Conservation (phyloP, 2,329 filamentous ascomycete species). For the Nemania abortiva region DNA sequence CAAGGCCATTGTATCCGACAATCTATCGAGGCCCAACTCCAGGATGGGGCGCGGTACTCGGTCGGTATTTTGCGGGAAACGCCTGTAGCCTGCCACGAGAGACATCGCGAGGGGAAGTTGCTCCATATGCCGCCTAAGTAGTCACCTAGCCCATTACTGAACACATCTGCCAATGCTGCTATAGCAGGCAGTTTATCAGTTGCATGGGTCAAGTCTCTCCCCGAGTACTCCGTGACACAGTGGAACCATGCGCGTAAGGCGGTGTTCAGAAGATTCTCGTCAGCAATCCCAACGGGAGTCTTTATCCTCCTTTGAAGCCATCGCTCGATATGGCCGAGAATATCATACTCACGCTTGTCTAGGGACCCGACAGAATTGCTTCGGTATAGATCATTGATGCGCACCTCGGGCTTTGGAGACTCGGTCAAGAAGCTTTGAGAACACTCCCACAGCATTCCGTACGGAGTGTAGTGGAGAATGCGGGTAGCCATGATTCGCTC, state of each 20-base stretch:
- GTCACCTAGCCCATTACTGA: not conserved
- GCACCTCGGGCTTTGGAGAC: constrained; percentile 2
- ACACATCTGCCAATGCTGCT: constrained; percentile 6
- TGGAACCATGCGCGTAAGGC: constrained; percentile 2
- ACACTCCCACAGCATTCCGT: constrained; percentile 18
- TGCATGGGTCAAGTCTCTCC: constrained; percentile 7
- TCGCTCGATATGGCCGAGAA: constrained; percentile 1
- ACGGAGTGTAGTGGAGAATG: constrained; percentile 14
- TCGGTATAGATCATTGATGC: constrained; percentile 4
- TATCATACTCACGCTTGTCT: constrained; percentile 6
- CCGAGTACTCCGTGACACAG: constrained; percentile 10
- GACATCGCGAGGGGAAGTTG: not conserved
- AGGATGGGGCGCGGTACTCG: constrained; percentile 9
- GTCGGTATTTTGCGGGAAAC: not conserved
- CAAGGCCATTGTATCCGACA: constrained; percentile 1
- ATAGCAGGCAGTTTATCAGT: constrained; percentile 8
- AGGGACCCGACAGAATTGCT: not conserved
- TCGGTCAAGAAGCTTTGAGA: not conserved
- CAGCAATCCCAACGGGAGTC: not conserved
- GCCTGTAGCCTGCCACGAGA: constrained; percentile 1
- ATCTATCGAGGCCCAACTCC: constrained; percentile 13
- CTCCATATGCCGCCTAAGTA: constrained; percentile 11
- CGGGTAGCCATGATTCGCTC: constrained; percentile 16
- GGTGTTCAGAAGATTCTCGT: not conserved
- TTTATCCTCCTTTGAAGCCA: not conserved